Evolutionary conservation across 805 yeast genomes (phyloP).

Genomic region (Starmerella davenportii): DNA sequence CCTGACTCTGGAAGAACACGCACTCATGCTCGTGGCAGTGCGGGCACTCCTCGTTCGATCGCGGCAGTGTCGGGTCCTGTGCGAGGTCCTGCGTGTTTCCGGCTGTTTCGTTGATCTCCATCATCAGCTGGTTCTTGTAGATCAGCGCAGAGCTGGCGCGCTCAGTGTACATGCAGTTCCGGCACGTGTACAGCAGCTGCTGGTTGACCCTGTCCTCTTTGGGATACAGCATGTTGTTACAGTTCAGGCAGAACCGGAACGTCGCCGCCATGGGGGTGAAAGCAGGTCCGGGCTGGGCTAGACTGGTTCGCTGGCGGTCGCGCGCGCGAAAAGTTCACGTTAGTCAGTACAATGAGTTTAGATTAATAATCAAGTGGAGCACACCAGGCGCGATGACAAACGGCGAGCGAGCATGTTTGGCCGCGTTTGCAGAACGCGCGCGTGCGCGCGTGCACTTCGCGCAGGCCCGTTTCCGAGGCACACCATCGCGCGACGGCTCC

Average conservation of each 20-base stretch:
- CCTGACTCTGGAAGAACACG: conserved; percentile 94
- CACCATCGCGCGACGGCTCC: conserved; percentile 17
- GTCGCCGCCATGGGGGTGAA: conserved; percentile 50
- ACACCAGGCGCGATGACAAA: no score
- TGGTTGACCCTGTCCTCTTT: conserved; percentile 73
- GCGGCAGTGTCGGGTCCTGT: conserved; percentile 90
- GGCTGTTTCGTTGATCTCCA: conserved; percentile 84
- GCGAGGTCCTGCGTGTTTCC: conserved; percentile 95
- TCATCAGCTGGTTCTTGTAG: conserved; percentile 73
- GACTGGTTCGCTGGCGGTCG: not conserved
- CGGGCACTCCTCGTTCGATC: conserved; percentile 88
- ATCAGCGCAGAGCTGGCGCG: conserved; percentile 76
- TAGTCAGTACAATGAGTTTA: no score
- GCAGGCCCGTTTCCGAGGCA: not conserved
- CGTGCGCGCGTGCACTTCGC: not conserved
- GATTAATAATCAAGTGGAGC: no score
- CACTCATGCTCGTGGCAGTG: conserved; percentile 72
- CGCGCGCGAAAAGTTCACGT: not conserved
- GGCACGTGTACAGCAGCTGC: conserved; percentile 70
- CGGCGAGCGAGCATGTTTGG: conserved; percentile 1
- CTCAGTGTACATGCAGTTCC: conserved; percentile 88
- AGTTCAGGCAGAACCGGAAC: conserved; percentile 87
- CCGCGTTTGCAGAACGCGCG: conserved; percentile 3
- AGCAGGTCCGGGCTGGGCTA: not conserved
- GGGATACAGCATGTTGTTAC: conserved; percentile 97